Evolutionary conservation across 129 eudicot genomes (phyloP).

Genomic region (carrot (Daucus carota)): DH1_v3.0 NC_030383.2:40798001-40798500

Average conservation of each 20-base stretch:
- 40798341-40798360: conserved; percentile 65
- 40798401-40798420: conserved; percentile 52
- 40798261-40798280: conserved; percentile 5
- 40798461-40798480: conserved; percentile 17
- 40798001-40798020: too few species aligned
- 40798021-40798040: too few species aligned
- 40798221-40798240: conserved; percentile 42
- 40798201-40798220: conserved; percentile 28
- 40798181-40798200: conserved; percentile 28
- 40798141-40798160: conserved; percentile 23
- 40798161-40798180: conserved; percentile 18
- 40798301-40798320: conserved; percentile 45
- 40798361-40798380: conserved; percentile 58
- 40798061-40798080: too few species aligned
- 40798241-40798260: not conserved
- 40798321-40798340: conserved; percentile 53
- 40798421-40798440: conserved; percentile 26
- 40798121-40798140: conserved; percentile 38
- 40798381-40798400: conserved; percentile 33
- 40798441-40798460: too few species aligned
- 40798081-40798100: conserved; percentile 25
- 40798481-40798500: not conserved
- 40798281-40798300: conserved; percentile 1
- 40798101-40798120: conserved; percentile 28
- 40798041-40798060: too few species aligned